A percentile compares a stretch with the other conserved stretches of the same genome.
Conservation (phyloP, 2,329 filamentous ascomycete species). For the Botryotinia calthae region DNA sequence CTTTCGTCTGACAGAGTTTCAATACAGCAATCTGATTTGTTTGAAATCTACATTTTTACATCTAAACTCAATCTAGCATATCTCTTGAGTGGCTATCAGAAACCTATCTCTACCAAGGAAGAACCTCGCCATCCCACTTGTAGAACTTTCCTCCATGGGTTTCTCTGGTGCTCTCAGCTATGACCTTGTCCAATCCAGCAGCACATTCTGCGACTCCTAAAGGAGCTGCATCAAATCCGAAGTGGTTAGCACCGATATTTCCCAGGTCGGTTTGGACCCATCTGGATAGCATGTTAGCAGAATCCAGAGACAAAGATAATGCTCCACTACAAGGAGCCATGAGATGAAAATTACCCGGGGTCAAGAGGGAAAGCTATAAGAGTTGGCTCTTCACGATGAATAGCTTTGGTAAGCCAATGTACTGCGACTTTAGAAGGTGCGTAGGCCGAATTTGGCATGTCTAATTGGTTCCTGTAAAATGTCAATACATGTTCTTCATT, state of each 20-base stretch:
- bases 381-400: background rate
- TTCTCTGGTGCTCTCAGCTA: background rate
- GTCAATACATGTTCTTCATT: background rate
- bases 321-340: background rate
- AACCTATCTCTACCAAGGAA: background rate
- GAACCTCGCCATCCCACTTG: background rate
- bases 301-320: background rate
- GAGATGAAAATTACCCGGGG: background rate
- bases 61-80: background rate
- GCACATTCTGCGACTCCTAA: background rate
- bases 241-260: slow-evolving; percentile 21
- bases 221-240: slow-evolving; percentile 26
- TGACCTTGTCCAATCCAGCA: background rate
- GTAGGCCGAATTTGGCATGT: background rate
- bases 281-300: slow-evolving; percentile 21
- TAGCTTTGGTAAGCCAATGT: background rate
- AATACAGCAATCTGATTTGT: background rate
- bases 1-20: background rate
- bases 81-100: too few species aligned
- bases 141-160: background rate
- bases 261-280: slow-evolving; percentile 37
- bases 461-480: background rate
- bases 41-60: background rate
- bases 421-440: background rate
- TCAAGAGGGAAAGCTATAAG: slow-evolving; percentile 1